phyloP scores from a whole-genome alignment of 371 early-diverging fungal genomes.

The Syncephalastrum monosporum region DNA sequence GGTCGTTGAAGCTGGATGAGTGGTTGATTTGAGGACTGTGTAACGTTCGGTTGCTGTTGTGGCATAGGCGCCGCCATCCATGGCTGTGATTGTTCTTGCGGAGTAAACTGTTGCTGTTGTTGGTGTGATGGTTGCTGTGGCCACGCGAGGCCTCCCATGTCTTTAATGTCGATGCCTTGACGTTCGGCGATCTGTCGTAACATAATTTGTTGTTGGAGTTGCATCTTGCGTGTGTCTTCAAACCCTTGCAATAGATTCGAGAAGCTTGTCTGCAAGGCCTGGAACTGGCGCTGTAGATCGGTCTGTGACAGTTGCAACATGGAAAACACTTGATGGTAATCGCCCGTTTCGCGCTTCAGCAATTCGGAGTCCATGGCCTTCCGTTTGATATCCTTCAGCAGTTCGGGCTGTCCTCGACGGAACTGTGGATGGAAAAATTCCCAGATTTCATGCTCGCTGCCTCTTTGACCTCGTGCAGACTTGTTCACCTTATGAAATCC shows the following conservation, averaged over 20 bases:
- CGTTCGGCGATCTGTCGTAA: conserved; percentile 28
- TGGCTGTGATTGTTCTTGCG: conserved; percentile 5
- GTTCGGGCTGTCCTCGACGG: conserved; percentile 47
- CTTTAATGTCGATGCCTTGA: conserved; percentile 10
- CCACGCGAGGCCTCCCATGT: conserved; percentile 1
- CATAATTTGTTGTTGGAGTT: conserved; percentile 55
- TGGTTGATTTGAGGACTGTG: too few relatives aligned
- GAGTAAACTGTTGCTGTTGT: conserved; percentile 7
- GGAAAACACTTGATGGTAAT: conserved; percentile 64
- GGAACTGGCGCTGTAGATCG: conserved; percentile 64
- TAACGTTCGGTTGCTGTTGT: conserved; percentile 3
- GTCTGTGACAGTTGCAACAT: conserved; percentile 69
- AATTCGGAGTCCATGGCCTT: conserved; percentile 75
- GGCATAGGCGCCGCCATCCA: conserved; percentile 5
- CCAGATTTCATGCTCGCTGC: conserved; percentile 69
- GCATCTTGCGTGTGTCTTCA: conserved; percentile 61
- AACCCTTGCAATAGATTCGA: conserved; percentile 66
- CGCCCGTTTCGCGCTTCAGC: conserved; percentile 68
- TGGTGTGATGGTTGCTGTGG: background rate
- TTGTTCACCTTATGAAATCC: conserved; percentile 67
- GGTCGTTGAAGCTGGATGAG: too few relatives aligned
- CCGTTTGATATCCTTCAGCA: conserved; percentile 44
- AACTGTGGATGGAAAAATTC: conserved; percentile 54
- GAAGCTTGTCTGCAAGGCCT: conserved; percentile 62
- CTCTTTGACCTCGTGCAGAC: conserved; percentile 67